A percentile compares a stretch with the other conserved stretches of the same genome.
Conservation (phyloP, 2,329 filamentous ascomycete genomes). For the Fusarium redolens region DNA sequence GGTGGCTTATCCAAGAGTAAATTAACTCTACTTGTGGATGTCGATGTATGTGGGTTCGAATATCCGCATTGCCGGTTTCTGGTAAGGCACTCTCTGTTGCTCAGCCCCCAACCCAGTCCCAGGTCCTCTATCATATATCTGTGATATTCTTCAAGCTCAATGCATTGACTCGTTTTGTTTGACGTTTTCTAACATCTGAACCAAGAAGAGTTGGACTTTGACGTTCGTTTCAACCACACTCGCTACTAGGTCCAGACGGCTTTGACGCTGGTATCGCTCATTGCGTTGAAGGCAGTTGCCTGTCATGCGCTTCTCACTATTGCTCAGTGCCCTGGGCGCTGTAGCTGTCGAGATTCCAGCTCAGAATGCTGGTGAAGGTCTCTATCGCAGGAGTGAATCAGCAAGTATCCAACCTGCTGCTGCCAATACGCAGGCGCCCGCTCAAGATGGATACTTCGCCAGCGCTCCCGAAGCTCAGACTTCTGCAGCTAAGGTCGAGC, state of each 20-base stretch:
- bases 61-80: conserved; percentile 17
- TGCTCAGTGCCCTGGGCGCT: conserved; percentile 35
- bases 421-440: background rate
- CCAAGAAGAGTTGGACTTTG: conserved; percentile 4
- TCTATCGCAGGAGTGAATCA: conserved; percentile 23
- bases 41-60: conserved; percentile 25
- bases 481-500: background rate
- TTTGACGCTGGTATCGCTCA: conserved; percentile 21
- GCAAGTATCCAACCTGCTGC: conserved; percentile 2
- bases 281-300: conserved; percentile 6
- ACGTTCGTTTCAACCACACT: conserved; percentile 34
- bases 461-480: conserved; percentile 2
- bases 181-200: conserved; percentile 16
- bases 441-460: conserved; percentile 17
- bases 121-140: conserved; percentile 35
- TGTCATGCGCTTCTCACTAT: conserved; percentile 40
- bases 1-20: conserved; percentile 33
- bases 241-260: conserved; percentile 22
- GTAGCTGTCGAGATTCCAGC: conserved; percentile 30
- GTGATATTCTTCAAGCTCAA: conserved; percentile 25
- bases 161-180: background rate
- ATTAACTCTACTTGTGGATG: conserved; percentile 28
- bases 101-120: conserved; percentile 38
- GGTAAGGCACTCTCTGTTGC: conserved; percentile 36
- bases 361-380: conserved; percentile 1